Percentiles rank a stretch among this genome's conserved stretches.
These are phyloP conservation scores for Penicillium sp. DNA, from an alignment of 2,329 filamentous ascomycete species.

Conservation along the genomic window DNA sequence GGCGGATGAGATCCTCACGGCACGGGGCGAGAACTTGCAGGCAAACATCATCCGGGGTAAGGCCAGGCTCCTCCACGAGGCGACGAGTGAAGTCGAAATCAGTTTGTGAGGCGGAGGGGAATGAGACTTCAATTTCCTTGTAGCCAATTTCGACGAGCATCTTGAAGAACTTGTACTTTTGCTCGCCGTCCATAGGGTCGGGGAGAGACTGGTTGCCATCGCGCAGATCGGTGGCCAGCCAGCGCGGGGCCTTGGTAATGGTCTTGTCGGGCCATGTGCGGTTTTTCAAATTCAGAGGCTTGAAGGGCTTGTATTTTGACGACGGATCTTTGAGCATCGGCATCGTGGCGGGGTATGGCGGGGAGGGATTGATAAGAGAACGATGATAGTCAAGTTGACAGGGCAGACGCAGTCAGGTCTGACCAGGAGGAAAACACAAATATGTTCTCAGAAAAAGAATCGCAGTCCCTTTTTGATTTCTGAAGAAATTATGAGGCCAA, in stretches of 20 bases:
- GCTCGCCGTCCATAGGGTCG: constrained; percentile 92
- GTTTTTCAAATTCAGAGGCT: constrained; percentile 50
- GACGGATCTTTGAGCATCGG: constrained; percentile 50
- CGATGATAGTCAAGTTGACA: constrained; percentile 8
- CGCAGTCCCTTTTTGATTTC: background rate
- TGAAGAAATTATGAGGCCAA: constrained; percentile 11
- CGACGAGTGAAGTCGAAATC: constrained; percentile 94
- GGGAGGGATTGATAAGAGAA: constrained; percentile 22
- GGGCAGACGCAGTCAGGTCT: constrained; percentile 6
- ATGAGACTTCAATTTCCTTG: constrained; percentile 97
- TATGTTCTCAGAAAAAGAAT: background rate
- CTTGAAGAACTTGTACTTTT: constrained; percentile 94
- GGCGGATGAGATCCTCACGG: constrained; percentile 82
- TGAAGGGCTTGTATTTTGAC: constrained; percentile 48
- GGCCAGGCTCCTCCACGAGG: constrained; percentile 78
- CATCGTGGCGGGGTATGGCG: constrained; percentile 31
- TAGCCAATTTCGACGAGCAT: constrained; percentile 91
- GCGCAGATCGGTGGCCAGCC: constrained; percentile 83
- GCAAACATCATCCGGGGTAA: constrained; percentile 83
- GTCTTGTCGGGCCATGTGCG: constrained; percentile 76
- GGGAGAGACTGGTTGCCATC: constrained; percentile 94
- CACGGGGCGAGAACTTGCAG: constrained; percentile 91
- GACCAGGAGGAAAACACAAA: constrained; percentile 1
- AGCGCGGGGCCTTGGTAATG: constrained; percentile 80
- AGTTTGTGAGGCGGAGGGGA: constrained; percentile 89